Base-by-base conservation (phyloP, 164 flowering plant genomes). In the Buxus sempervirens region DNA sequence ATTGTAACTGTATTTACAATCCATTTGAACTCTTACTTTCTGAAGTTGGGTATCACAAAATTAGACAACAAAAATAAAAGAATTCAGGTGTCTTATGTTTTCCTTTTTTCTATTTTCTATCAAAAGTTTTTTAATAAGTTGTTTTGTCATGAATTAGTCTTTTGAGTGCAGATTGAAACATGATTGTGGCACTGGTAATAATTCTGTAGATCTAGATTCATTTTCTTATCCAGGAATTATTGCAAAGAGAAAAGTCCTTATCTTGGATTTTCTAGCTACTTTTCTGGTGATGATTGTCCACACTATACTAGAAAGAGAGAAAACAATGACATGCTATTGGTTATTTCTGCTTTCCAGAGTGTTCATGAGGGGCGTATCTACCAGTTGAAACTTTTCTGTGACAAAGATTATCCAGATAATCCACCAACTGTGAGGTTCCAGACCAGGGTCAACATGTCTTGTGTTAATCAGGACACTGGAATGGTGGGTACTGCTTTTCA, bases 301-400 rank as follows among this genome's bases (percentile, higher is more conserved):
- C n/a, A 32, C 38, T 56, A 15, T 10, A 10, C 67, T 42, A 1
- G 12, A 45, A 10, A 45, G 12, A 45, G 51, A 45, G 51, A 15
- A 32, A 32, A 32, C 5, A 32, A 32, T 45, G 1, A 45, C 12
- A 15, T 45, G 16, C 18, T 45, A 45, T 45, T 45, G 14, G 18
- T 32, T 64, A 18, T 28, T 69, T 26, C 28, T 59, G 48, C 55
- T 68, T 76, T 28, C 53, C 80, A 89, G 92, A 89, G 88, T 72
- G 90, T 87, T 68, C 88, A 89, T 57, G 94, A 89, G 72, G 94
- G 97, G 54, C 84, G 86, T 42, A 91, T 91, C 70, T 87, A 85
- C 79, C 92, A 91, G 80, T 77, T 91, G 78, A 91, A 90, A 65
- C 71, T 91, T 41, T 91, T 86, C 66, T 89, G 94, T 69, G 91